These are phyloP conservation scores for Mycosphaerella sp. DNA, from an alignment of 2,329 filamentous ascomycete species.

Conservation along the genomic window DNA sequence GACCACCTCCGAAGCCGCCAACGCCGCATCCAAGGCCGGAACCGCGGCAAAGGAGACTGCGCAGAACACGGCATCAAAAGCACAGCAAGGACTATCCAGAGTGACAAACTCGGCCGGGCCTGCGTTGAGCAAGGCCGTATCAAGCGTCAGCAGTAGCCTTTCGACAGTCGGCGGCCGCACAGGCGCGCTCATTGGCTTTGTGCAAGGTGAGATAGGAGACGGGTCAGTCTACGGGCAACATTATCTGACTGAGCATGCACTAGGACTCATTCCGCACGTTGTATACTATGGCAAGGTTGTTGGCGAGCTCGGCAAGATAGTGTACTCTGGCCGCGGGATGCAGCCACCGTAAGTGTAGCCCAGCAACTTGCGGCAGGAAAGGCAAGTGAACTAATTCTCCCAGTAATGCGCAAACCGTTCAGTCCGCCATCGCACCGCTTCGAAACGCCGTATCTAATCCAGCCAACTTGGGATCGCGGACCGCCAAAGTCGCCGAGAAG, in stretches of 20 bases:
- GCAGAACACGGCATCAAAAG: conserved; percentile 49
- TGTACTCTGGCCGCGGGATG: conserved; percentile 88
- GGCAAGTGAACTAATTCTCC: not conserved
- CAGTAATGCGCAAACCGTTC: conserved; percentile 75
- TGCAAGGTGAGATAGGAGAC: conserved; percentile 64
- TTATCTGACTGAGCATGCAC: conserved; percentile 11
- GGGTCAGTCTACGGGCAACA: not conserved
- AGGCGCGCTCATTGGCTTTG: conserved; percentile 67
- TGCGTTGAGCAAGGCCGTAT: conserved; percentile 66
- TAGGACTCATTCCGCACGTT: conserved; percentile 78
- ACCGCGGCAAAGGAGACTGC: conserved; percentile 42
- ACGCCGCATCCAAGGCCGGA: conserved; percentile 35
- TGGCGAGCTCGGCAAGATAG: conserved; percentile 78
- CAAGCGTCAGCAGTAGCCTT: conserved; percentile 59
- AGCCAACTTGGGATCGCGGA: conserved; percentile 41
- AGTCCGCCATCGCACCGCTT: conserved; percentile 74
- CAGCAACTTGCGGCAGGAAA: conserved; percentile 13
- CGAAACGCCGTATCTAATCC: conserved; percentile 68
- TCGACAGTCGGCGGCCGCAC: conserved; percentile 77
- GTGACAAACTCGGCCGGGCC: conserved; percentile 75
- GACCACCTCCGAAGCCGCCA: conserved; percentile 43
- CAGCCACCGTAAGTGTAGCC: conserved; percentile 75
- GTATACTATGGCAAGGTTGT: conserved; percentile 89
- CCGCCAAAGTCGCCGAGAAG: conserved; percentile 39
- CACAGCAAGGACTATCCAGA: conserved; percentile 73